phyloP scores from a whole-genome alignment of 441 rosid species.

The Populus hybrid region DNA sequence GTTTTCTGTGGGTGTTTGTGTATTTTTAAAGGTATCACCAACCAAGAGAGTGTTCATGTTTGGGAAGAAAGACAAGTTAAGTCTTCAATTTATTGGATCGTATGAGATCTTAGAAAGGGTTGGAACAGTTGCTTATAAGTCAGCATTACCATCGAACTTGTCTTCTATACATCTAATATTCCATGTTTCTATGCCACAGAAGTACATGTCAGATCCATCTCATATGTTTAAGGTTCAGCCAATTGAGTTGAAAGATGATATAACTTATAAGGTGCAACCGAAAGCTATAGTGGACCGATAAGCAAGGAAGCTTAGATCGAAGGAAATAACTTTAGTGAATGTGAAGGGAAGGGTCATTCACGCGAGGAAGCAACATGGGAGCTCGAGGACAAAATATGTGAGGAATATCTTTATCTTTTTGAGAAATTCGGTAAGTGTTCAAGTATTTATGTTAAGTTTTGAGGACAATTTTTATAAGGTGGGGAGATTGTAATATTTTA shows the following conservation, averaged over 20 bases:
- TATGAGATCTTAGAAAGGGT: not conserved
- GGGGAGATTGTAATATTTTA: no score
- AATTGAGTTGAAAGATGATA: not conserved
- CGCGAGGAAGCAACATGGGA: no score
- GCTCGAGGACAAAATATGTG: no score
- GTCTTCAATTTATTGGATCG: not conserved
- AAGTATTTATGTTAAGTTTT: no score
- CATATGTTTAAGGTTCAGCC: not conserved
- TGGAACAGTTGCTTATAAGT: not conserved
- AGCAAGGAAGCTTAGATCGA: not conserved
- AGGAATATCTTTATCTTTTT: no score
- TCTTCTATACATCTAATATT: not conserved
- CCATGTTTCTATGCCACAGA: not conserved
- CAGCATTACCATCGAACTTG: not conserved
- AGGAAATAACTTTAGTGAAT: no score
- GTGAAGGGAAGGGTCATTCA: no score
- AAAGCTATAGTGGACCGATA: not conserved
- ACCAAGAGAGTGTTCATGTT: not conserved
- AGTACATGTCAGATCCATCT: not conserved
- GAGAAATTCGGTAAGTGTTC: no score
- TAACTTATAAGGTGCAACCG: not conserved
- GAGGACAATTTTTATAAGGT: no score
- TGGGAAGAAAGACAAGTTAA: not conserved
- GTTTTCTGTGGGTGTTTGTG: not conserved
- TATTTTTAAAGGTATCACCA: not conserved